Conservation (phyloP, 2,329 filamentous ascomycete species). For the Gliomastix tumulicola region DNA sequence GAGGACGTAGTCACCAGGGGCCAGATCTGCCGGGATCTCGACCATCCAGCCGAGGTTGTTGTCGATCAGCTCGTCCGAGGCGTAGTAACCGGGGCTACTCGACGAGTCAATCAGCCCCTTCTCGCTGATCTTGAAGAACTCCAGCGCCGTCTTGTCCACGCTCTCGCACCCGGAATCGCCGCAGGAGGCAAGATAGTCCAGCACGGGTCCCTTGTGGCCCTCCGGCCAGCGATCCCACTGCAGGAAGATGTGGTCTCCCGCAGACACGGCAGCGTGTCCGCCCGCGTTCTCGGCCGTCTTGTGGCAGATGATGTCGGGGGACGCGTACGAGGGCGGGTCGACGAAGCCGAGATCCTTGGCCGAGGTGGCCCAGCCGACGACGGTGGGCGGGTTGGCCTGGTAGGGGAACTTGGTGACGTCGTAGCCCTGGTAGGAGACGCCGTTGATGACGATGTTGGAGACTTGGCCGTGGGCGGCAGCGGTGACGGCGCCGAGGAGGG, state of each 20-base stretch:
- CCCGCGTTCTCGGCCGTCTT: slow-evolving; percentile 29
- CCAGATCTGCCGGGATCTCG: slow-evolving; percentile 36
- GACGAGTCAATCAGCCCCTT: slow-evolving; percentile 40
- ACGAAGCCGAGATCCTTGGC: slow-evolving; percentile 37
- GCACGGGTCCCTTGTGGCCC: slow-evolving; percentile 53
- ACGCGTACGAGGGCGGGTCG: slow-evolving; percentile 28
- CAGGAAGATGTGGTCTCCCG: slow-evolving; percentile 48
- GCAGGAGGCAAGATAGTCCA: slow-evolving; percentile 51
- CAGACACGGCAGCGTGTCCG: slow-evolving; percentile 39
- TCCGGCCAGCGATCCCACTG: slow-evolving; percentile 61
- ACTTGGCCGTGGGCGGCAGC: slow-evolving; percentile 21
- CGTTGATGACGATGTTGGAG: slow-evolving; percentile 12
- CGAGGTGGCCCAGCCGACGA: slow-evolving; percentile 24
- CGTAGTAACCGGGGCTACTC: slow-evolving; percentile 42
- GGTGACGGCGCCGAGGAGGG: slow-evolving; percentile 12
- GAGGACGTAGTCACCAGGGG: slow-evolving; percentile 45
- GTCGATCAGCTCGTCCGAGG: slow-evolving; percentile 40
- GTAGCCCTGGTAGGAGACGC: slow-evolving; percentile 19
- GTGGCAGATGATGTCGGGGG: slow-evolving; percentile 41
- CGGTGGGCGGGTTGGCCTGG: slow-evolving; percentile 15
- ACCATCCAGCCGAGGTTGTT: slow-evolving; percentile 38
- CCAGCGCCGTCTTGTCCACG: slow-evolving; percentile 42
- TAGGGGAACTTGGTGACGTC: slow-evolving; percentile 12
- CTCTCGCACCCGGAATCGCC: slow-evolving; percentile 47
- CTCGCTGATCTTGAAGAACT: slow-evolving; percentile 54